Evolutionary conservation across 805 yeast genomes (phyloP), one percentile per base, ranked within the genome.

Genomic region (Candida sithepensis): DNA sequence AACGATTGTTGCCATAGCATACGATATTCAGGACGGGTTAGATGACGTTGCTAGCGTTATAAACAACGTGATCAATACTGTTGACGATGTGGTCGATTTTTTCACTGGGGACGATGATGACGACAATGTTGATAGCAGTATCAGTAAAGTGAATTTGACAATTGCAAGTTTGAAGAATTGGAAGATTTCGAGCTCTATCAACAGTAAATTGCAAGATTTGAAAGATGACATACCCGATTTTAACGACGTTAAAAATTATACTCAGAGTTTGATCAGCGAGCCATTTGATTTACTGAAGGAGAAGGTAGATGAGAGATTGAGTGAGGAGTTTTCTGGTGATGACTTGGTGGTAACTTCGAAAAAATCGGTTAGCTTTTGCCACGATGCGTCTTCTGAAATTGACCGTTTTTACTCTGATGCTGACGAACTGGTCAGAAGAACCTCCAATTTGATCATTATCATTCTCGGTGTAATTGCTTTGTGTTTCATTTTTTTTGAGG

Each of bases 1-100:
- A 1, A 81, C 94, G 0, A 63, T 88, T 1, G 65, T 65, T 0
- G 64, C 65, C 0, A 61, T 82, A n/a, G 79, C 87, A 0, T 68
- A 69, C 39, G 90, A 80, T 6, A 68, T 91, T 23, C 82, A 88
- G 46, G 75, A 71, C 33, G 94, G 91, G 0, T 66, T 91, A 28
- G 73, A 73, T 9, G 85, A 80, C 26, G 58, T 92, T 2, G 73
- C 88, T 1, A 61, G 66, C 1, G 68, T 82, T 0, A 64, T 91
- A 7, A 83, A 88, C 55, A 73, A 73, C 13, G 68, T 86, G 0
- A 60, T 82, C 2, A 65, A 70, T 28, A 54, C 64, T 1, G 54
- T 51, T 18, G 63, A 62, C 32, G 73, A 75, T 4, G 69, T 88
- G 1, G 78, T 78, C 40, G 69, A 72, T 45, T 72, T 86, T 39